Base-by-base conservation (phyloP, 192 early-diverging fungal species). In the Geranomyces michiganensis region DNA sequence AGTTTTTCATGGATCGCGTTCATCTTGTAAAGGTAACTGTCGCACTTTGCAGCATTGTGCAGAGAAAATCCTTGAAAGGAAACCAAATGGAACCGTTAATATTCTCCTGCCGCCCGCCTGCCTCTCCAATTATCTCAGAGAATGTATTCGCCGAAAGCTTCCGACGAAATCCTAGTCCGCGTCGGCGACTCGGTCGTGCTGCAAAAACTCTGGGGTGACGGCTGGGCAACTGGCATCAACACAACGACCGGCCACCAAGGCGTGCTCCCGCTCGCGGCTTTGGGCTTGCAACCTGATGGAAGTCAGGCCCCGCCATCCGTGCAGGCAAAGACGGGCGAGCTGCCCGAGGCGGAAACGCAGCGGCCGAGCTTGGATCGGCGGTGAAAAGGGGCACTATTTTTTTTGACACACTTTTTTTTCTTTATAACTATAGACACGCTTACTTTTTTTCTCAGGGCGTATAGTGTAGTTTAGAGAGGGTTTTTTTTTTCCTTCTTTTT, bases 181-280 rank as follows among this genome's bases (percentile, higher is more conserved):
- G 5, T 60, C 31, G 58, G 58, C 58, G 58, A 60, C 58, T 60
- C 58, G 17, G 31, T 60, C 1, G 58, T 60, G 4, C 8, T 60
- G 17, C 58, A 60, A 17, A 27, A 33, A 29, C 17, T 60, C 15
- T 60, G 58, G 58, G 58, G 58, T 17, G 58, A 60, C 58, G 58
- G 58, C 17, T 60, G 58, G 58, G 58, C 58, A 9, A 60, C 58
- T 2, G 58, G 29, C 2, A 27, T 60, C 29, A 60, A 60, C 58
- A 60, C 58, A 17, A 60, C 58, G 19, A 60, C 58, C 6, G 58
- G 58, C 15, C 58, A 60, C 31, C 29, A 60, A 19, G 58, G 58
- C 3, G 58, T 60, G 27, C 29, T 60, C 24, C 58, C 58, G 22
- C 58, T 60, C 58, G 58, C 58, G 7, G 58, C 31, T 7, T 29